phyloP scores from a whole-genome alignment of 139 green algal genomes.

The Tetraselmis chui region DNA sequence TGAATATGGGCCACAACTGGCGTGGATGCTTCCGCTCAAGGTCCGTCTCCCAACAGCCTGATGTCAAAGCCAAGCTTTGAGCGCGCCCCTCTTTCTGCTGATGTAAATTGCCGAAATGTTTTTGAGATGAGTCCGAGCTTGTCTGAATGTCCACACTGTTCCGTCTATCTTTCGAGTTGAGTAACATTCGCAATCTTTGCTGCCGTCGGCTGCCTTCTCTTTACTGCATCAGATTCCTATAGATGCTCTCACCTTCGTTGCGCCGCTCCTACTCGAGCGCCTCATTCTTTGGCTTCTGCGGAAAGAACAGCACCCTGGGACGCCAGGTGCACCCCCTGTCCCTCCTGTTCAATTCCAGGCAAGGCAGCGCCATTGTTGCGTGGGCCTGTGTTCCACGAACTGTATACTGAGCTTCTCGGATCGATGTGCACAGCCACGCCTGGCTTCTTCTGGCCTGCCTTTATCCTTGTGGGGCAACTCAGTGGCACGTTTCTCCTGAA shows the following conservation, averaged over 20 bases:
- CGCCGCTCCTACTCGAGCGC: not conserved
- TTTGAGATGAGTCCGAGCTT: not conserved
- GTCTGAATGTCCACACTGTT: not conserved
- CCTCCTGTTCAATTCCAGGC: not conserved
- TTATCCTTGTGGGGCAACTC: not conserved
- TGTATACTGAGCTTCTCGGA: too few species aligned
- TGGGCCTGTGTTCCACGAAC: too few species aligned
- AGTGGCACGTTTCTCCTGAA: not conserved
- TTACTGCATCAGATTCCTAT: not conserved
- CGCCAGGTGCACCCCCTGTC: not conserved
- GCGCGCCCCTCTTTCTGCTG: too few species aligned
- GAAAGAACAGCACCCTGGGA: not conserved
- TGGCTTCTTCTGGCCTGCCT: not conserved
- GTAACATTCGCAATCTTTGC: too few species aligned
- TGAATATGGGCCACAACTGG: not conserved
- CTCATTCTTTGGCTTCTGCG: not conserved
- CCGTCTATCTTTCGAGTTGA: too few species aligned
- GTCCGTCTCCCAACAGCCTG: too few species aligned
- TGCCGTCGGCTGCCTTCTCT: too few species aligned
- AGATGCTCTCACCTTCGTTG: not conserved
- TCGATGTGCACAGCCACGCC: not conserved
- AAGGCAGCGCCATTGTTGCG: too few species aligned
- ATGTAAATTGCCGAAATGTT: not conserved
- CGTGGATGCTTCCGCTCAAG: not conserved
- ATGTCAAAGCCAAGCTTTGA: too few species aligned